Percentiles rank a stretch among this genome's conserved stretches.
Evolutionary conservation across 2,329 filamentous ascomycete species (phyloP).

Genomic region (Ilyonectria mors-panacis): DNA sequence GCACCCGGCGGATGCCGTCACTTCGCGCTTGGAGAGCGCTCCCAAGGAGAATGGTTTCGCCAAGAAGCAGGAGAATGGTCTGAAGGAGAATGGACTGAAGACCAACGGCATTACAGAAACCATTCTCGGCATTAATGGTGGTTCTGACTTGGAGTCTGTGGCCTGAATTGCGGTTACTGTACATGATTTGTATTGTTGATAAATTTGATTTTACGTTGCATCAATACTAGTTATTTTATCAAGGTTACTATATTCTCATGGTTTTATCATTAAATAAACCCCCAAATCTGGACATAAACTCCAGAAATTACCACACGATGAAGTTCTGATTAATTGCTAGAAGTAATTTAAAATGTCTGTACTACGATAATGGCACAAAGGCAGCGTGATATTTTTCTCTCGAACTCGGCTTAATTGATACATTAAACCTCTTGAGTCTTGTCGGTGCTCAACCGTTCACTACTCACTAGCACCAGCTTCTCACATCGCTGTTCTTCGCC

Average conservation of each 20-base stretch:
- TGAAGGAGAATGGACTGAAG: slow-evolving; percentile 12
- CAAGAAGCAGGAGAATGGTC: slow-evolving; percentile 4
- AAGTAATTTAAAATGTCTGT: too few species aligned
- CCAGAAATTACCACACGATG: too few species aligned
- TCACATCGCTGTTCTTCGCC: neutral
- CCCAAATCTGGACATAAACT: too few species aligned
- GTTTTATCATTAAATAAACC: too few species aligned
- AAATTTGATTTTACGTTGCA: neutral
- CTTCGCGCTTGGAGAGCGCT: neutral
- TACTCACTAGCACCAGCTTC: neutral
- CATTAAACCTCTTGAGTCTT: too few species aligned
- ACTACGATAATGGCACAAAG: too few species aligned
- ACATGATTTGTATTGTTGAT: neutral
- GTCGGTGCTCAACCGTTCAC: neutral
- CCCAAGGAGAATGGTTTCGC: neutral
- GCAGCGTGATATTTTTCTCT: too few species aligned
- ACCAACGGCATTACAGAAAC: neutral
- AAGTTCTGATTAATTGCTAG: too few species aligned
- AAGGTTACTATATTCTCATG: too few species aligned
- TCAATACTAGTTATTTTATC: neutral
- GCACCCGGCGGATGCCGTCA: slow-evolving; percentile 30
- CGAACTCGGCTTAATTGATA: too few species aligned
- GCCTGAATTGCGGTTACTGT: neutral
- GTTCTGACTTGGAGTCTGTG: neutral
- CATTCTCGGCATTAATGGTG: neutral